phyloP scores from a whole-genome alignment of 108 stramenopile genomes.

The Cylindrotheca fusiformis region DNA sequence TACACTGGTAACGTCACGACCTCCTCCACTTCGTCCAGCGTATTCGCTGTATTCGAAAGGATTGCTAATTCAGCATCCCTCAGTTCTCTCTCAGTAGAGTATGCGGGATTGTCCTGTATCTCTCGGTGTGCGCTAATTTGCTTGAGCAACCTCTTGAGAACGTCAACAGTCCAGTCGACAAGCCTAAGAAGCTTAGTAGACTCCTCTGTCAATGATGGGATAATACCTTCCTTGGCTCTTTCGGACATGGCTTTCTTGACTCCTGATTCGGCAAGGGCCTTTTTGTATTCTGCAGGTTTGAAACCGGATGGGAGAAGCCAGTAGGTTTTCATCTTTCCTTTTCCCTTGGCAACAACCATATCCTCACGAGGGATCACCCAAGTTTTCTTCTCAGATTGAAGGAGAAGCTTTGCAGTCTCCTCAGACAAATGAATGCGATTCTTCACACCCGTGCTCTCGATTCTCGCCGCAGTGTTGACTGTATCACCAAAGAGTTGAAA shows the following conservation, averaged over 20 bases:
- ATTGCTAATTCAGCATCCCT: conserved; percentile 7
- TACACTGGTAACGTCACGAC: conserved; percentile 8
- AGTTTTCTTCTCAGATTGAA: conserved; percentile 27
- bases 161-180: conserved; percentile 1
- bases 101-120: background rate
- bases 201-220: background rate
- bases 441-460: conserved; percentile 53
- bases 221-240: background rate
- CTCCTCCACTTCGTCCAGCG: conserved; percentile 30
- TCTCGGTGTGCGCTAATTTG: background rate
- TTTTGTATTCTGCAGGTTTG: background rate
- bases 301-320: conserved; percentile 27
- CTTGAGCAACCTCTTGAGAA: background rate
- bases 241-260: background rate
- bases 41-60: background rate
- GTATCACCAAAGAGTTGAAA: conserved; percentile 76
- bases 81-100: background rate
- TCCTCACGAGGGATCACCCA: conserved; percentile 43
- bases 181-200: background rate
- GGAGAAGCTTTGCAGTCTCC: conserved; percentile 46
- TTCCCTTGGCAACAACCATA: conserved; percentile 55
- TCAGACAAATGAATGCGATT: conserved; percentile 47
- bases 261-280: background rate
- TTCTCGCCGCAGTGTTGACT: conserved; percentile 60
- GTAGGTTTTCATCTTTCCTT: conserved; percentile 58